Percentiles rank a stretch among this genome's conserved stretches.
Conservation (phyloP, 306 rosid species). For the Cucumis cinereus region DNA sequence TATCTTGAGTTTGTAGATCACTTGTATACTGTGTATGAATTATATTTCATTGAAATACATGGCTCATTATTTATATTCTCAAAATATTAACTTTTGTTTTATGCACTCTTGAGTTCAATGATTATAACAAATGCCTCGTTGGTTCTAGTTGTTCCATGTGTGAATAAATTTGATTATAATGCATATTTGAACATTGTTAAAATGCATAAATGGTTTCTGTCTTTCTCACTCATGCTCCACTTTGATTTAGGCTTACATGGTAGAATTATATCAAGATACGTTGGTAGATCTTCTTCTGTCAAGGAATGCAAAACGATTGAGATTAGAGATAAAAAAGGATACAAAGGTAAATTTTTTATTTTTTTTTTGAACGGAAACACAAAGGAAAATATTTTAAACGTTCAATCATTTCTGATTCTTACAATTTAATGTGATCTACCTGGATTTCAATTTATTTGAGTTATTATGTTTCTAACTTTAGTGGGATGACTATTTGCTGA, state of each 20-base stretch:
- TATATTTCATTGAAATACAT: background rate
- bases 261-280: slow-evolving; percentile 92
- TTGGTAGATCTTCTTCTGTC: slow-evolving; percentile 80
- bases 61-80: background rate
- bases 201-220: background rate
- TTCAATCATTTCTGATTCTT: background rate
- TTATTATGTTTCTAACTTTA: background rate
- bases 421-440: background rate
- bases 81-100: background rate
- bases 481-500: slow-evolving; percentile 14
- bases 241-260: slow-evolving; percentile 66
- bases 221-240: background rate
- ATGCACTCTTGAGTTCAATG: background rate
- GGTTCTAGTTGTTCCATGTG: background rate
- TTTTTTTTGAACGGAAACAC: no score
- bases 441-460: background rate
- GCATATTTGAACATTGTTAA: background rate
- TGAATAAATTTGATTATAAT: background rate
- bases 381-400: no score
- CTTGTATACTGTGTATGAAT: background rate
- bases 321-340: slow-evolving; percentile 85
- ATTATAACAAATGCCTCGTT: background rate
- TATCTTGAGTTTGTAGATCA: background rate
- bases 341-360: slow-evolving; percentile 50
- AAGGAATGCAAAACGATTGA: slow-evolving; percentile 53